Conservation (phyloP, 1,139 yeast genomes). For the Suhomyces chickasaworum region DNA sequence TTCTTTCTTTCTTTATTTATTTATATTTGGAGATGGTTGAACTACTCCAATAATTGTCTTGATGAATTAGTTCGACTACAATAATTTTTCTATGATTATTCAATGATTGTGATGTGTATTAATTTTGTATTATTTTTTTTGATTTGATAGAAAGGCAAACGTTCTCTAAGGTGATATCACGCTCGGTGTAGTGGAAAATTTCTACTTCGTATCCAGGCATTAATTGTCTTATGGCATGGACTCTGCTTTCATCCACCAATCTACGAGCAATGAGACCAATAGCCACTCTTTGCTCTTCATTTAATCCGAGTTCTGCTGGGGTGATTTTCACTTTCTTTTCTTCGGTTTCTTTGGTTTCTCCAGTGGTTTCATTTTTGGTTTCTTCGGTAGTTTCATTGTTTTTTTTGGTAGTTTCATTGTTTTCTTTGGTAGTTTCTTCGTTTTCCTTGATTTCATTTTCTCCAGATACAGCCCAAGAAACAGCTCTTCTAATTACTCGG, state of each 20-base stretch:
- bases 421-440: slow-evolving; percentile 22
- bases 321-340: slow-evolving; percentile 14
- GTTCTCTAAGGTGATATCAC: slow-evolving; percentile 68
- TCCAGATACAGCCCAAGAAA: slow-evolving; percentile 90
- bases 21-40: no score
- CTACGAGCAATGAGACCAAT: slow-evolving; percentile 71
- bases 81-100: no score
- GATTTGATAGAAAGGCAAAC: slow-evolving; percentile 49
- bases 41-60: no score
- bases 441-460: slow-evolving; percentile 25
- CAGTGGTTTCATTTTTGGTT: slow-evolving; percentile 28
- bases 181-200: slow-evolving; percentile 60
- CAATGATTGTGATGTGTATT: no score
- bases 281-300: slow-evolving; percentile 49
- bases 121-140: not conserved
- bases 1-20: no score
- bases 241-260: slow-evolving; percentile 60
- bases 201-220: slow-evolving; percentile 41
- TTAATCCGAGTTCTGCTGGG: slow-evolving; percentile 21
- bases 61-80: no score
- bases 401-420: slow-evolving; percentile 25
- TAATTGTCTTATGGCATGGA: slow-evolving; percentile 44
- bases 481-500: slow-evolving; percentile 58
- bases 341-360: slow-evolving; percentile 9
- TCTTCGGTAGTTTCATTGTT: not conserved